Percentiles rank a stretch among this genome's conserved stretches.
These are phyloP conservation scores for Tuber brumale DNA, from an alignment of 495 filamentous ascomycete genomes.

Conservation along the genomic window DNA sequence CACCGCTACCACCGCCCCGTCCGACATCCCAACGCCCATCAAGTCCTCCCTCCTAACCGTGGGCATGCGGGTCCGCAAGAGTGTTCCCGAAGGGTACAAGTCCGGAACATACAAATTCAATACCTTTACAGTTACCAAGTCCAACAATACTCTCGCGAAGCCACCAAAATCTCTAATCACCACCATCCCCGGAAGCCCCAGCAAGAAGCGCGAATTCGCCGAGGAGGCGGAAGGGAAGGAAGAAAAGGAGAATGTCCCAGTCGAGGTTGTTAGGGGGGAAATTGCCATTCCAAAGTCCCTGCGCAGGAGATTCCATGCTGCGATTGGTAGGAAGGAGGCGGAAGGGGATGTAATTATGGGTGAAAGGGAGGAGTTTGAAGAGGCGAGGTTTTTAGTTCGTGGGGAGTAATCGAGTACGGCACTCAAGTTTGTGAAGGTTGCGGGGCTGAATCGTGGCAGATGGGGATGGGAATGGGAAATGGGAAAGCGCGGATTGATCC, in stretches of 20 bases:
- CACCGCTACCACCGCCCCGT: conserved; percentile 47
- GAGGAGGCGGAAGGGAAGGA: conserved; percentile 17
- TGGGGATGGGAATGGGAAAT: neutral
- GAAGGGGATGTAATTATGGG: conserved; percentile 15
- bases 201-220: conserved; percentile 24
- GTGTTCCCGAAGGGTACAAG: conserved; percentile 86
- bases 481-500: neutral
- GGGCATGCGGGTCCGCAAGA: conserved; percentile 88
- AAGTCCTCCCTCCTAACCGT: conserved; percentile 76
- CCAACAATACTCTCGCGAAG: conserved; percentile 15
- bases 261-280: conserved; percentile 14
- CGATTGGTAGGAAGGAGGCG: conserved; percentile 22
- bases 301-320: conserved; percentile 24
- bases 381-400: conserved; percentile 31
- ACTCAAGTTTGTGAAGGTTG: neutral
- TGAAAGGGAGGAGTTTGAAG: conserved; percentile 32
- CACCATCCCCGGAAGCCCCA: neutral
- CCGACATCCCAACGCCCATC: conserved; percentile 54
- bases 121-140: conserved; percentile 13
- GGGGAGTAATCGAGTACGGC: neutral
- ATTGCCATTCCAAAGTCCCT: conserved; percentile 30
- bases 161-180: conserved; percentile 9
- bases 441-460: neutral
- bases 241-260: neutral
- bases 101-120: conserved; percentile 50